Evolutionary conservation across 805 yeast species (phyloP), one percentile per base, ranked within the genome.

Genomic region (Candida hispaniensis): DNA sequence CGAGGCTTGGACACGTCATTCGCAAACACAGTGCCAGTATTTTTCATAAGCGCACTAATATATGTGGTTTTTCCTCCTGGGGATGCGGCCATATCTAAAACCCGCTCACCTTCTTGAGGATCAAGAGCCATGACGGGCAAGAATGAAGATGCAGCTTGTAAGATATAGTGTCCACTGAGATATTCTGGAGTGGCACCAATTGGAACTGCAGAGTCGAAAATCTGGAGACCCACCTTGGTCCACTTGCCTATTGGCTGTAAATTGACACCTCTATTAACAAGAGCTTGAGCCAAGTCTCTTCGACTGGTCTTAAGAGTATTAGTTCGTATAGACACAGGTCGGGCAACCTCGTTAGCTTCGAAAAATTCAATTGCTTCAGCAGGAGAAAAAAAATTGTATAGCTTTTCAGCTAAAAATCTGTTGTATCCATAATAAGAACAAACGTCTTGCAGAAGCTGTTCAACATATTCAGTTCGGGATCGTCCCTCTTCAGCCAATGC

Each of bases 171-270:
- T 52, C 99, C 99, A 9, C 97, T 93, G 52, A 91, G 66, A 56
- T 91, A 91, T 61, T 91, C 99, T 26, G 99, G 98, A 6, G 99
- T 91, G 27, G 99, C 98, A 59, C 99, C 99, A 48, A 91, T 81
- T 26, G 99, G 98, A n/a, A 91, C 97, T 58, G 86, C 97, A 14
- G 97, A 86, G 55, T 91, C 99, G 56, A 88, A 91, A 35, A 91
- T 77, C 60, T 91, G 98, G 46, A 91, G 66, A 43, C 99, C 99
- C 34, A 91, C 97, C 60, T 91, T 91, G 14, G 97, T 85, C 99
- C 99, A 91, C 25, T 80, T 64, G 33, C 97, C 97, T 49, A 91
- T 83, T 27, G 97, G 97, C 60, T 91, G 96, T 48, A 91, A 67
- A 55, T 91, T 91, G 43, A 88, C 98, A 56, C 98, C 98, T 52